phyloP scores from a whole-genome alignment of 2,329 filamentous ascomycete species.

The Cladophialophora bantiana region DNA sequence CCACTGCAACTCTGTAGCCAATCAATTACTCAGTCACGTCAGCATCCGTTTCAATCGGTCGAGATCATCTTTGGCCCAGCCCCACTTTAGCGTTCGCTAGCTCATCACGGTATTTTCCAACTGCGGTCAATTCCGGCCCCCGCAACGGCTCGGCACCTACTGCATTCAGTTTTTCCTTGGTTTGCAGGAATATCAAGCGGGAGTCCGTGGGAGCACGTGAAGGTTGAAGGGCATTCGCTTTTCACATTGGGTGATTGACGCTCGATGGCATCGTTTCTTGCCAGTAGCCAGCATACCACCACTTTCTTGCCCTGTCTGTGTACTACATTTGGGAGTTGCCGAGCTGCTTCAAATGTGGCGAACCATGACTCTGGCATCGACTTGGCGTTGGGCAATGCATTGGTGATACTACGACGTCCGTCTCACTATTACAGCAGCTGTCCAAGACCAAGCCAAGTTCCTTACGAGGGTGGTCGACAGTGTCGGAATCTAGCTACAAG shows the following conservation, averaged over 20 bases:
- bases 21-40: slow-evolving; percentile 3
- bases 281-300: too few species aligned
- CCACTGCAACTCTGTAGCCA: background rate
- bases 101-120: background rate
- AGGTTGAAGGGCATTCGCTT: too few species aligned
- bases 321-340: background rate
- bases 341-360: background rate
- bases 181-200: background rate
- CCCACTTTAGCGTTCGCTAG: background rate
- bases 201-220: too few species aligned
- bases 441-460: background rate
- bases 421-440: background rate
- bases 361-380: background rate
- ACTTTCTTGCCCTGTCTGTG: background rate
- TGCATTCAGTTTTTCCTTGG: background rate
- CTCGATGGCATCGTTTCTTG: too few species aligned
- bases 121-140: background rate
- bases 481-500: background rate
- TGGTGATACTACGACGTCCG: background rate
- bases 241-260: too few species aligned
- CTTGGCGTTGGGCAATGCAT: background rate
- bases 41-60: slow-evolving; percentile 3
- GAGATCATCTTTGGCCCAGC: background rate
- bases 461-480: background rate
- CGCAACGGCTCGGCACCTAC: background rate